These are phyloP conservation scores for Wickerhamomyces subpelliculosus DNA, from an alignment of 805 yeast species.

Conservation along the genomic window DNA sequence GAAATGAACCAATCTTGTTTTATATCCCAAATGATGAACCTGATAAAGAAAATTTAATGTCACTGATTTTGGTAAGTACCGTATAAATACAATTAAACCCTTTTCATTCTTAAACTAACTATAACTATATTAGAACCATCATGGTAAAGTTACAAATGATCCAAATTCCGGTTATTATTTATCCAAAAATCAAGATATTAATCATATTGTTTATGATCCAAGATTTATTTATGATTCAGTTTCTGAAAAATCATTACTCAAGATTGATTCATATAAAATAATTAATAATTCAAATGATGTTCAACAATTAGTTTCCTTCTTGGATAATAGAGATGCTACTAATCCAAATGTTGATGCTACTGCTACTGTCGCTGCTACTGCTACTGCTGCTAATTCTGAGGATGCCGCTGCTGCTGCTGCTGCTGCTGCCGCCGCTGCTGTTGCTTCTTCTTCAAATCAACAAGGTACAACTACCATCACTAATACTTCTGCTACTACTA, in stretches of 20 bases:
- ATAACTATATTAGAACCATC: slow-evolving; percentile 4
- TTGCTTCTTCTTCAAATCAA: too few species aligned
- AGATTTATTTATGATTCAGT: slow-evolving; percentile 15
- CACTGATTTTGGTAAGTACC: slow-evolving; percentile 3
- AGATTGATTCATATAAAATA: slow-evolving; percentile 11
- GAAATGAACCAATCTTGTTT: slow-evolving; percentile 11
- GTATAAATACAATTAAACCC: too few species aligned
- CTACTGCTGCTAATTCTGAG: background rate
- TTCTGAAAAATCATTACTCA: slow-evolving; percentile 7
- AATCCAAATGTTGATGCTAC: slow-evolving; percentile 1
- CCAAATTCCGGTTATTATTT: slow-evolving; percentile 8
- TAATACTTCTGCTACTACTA: too few species aligned
- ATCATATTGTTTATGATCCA: slow-evolving; percentile 15
- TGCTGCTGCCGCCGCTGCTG: too few species aligned
- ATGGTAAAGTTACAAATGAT: slow-evolving; percentile 15
- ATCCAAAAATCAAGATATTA: slow-evolving; percentile 13
- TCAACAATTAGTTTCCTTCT: slow-evolving; percentile 10
- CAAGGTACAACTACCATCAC: too few species aligned
- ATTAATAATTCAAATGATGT: slow-evolving; percentile 5
- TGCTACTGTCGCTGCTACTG: background rate
- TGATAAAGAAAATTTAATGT: slow-evolving; percentile 9
- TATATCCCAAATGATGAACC: slow-evolving; percentile 15
- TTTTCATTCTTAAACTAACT: too few species aligned
- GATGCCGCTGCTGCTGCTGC: background rate
- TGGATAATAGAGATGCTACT: background rate